Base-by-base conservation (phyloP, 1,284 basidiomycete genomes). In the Apiotrichum gamsii region DNA sequence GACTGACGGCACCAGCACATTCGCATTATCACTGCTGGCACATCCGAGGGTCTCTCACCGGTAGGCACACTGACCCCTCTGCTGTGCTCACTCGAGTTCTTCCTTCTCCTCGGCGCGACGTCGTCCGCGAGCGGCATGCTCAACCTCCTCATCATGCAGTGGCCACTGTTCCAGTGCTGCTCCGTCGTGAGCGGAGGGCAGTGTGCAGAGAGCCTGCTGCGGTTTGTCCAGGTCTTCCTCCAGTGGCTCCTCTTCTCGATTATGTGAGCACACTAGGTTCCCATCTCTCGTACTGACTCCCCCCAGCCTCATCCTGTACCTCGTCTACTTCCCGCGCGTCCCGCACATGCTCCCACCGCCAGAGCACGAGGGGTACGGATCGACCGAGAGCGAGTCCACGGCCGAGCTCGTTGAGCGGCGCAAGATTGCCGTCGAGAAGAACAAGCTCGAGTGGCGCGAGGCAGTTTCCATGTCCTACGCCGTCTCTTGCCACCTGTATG, bases 61-160 rank as follows among this genome's bases (percentile, higher is more conserved):
- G 66, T 69, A 38, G 50, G 65, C 44, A 30, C n/a, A 9, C 13
- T 29, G 33, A 25, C 23, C 16, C 36, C 6, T n/a, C 16, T 5
- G n/a, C n/a, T 25, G 19, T 34, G 16, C 49, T 34, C 49, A 58
- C 39, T 0, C 11, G 47, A 72, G 43, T 87, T 87, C 82, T 98
- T 89, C 67, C 75, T 97, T n/a, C 77, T 97, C 3, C 79, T 97
- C 0, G 95, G 95, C 10, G 85, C 87, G 48, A 94, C 89, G 1
- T 86, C 85, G 10, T 80, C 81, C 14, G 84, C 85, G 1, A 82
- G 86, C 1, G 84, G 80, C 0, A 80, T 90, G 78, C 74, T 91
- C 43, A 91, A 91, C 65, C 82, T 93, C 80, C 86, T 95, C 24
- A 83, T 89, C 4, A 80, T 96, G 54, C 90, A 96, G 65, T 96